These are phyloP conservation scores for Aegilops tauschii DNA, from an alignment of 176 grass and related monocot species.

Conservation along the genomic window DNA sequence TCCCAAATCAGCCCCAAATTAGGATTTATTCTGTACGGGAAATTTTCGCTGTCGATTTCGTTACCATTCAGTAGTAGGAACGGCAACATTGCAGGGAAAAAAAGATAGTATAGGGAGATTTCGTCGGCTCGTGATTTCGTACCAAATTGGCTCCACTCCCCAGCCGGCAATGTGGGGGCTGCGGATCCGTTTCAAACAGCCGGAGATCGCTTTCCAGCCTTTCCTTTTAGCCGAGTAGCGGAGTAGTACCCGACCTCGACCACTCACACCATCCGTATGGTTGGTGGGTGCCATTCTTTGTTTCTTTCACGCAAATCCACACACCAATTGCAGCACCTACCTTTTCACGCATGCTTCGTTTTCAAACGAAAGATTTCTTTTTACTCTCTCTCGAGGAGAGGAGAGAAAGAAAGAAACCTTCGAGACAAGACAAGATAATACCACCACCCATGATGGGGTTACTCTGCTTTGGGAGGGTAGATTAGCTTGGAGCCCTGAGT, in stretches of 20 bases:
- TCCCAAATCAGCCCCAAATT: slow-evolving; percentile 1
- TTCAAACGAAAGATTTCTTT: neutral
- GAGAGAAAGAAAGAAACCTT: neutral
- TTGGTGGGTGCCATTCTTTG: slow-evolving; percentile 34
- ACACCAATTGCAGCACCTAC: slow-evolving; percentile 24
- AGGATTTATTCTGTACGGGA: neutral
- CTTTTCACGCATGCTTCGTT: slow-evolving; percentile 48
- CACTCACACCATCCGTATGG: slow-evolving; percentile 40
- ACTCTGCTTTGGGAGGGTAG: neutral
- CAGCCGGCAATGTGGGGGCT: neutral
- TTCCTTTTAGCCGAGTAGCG: slow-evolving; percentile 20
- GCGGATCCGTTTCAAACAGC: slow-evolving; percentile 36
- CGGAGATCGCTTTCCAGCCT: slow-evolving; percentile 35
- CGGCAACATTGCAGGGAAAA: neutral
- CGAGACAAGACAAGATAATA: neutral
- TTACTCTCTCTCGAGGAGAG: neutral
- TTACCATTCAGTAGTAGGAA: neutral
- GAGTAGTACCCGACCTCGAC: neutral
- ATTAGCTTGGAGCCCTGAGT: slow-evolving; percentile 31
- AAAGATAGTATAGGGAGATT: neutral
- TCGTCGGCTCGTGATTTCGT: neutral
- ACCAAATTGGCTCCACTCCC: neutral
- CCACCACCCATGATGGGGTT: neutral
- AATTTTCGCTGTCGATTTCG: neutral
- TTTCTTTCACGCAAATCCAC: slow-evolving; percentile 43